Percentiles rank a stretch among this genome's conserved stretches.
Conservation (phyloP, 2,329 filamentous ascomycete genomes). For the Chaetomium sp. region DNA sequence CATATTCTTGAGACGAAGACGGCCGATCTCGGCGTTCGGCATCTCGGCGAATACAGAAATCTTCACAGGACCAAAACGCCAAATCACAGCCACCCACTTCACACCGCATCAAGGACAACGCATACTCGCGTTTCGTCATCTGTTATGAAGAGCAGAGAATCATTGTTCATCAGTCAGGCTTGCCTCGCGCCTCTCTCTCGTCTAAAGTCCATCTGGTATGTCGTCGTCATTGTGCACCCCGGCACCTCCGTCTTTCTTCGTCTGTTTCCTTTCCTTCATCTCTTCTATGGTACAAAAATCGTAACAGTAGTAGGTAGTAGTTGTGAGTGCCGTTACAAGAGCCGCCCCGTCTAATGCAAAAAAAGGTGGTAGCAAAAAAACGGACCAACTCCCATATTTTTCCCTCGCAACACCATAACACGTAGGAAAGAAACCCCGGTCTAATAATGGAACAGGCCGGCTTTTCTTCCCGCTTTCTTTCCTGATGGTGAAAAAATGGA, state of each 20-base stretch:
- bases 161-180: conserved; percentile 8
- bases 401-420: background rate
- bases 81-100: too few species aligned
- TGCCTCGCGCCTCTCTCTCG: conserved; percentile 15
- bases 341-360: conserved; percentile 27
- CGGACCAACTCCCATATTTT: conserved; percentile 3
- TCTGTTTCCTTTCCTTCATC: too few species aligned
- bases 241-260: too few species aligned
- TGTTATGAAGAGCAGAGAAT: conserved; percentile 8
- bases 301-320: background rate
- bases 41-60: background rate
- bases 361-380: conserved; percentile 4
- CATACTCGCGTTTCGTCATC: too few species aligned
- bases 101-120: background rate
- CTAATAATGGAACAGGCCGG: too few species aligned
- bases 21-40: background rate
- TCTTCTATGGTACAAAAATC: conserved; percentile 25
- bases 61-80: background rate
- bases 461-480: background rate
- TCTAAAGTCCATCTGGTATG: conserved; percentile 16
- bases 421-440: too few species aligned
- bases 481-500: background rate
- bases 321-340: conserved; percentile 7
- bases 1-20: background rate
- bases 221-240: background rate